Base-by-base conservation (phyloP, 305 asterid species). In the Striga hermonthica region DNA sequence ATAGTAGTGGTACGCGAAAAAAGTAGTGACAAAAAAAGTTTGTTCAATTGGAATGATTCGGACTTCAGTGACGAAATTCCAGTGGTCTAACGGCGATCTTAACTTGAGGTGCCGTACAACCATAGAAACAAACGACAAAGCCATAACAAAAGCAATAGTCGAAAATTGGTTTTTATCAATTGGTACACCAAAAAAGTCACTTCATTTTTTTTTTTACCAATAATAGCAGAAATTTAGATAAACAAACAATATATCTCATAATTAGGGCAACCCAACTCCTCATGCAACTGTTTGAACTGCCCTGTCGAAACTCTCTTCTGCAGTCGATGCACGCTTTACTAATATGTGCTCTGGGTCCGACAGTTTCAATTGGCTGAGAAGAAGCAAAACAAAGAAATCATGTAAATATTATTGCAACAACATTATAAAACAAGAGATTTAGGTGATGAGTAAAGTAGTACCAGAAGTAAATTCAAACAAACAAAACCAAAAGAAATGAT, bases 341-440 rank as follows among this genome's bases (percentile, higher is more conserved):
- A 93, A 96, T 70, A 75, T 47, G 82, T 93, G 97, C 12, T 87
- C 87, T 16, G 97, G 98, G 79, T 87, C 87, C 4, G 97, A 81
- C 72, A 92, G 67, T 71, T 86, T 92, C 88, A 92, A 75, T 80
- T 92, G 98, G 83, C 98, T 92, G 96, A 80, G 83, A 68, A 73
- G 31, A 22, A 22, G 31, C 31, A 22, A 67, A 38, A 47, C 34
- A 58, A 58, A 58, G 3, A 58, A 38, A 36, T 9, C 58, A 55
- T 44, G 48, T 37, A 64, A 53, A 56, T 50, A 31, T 57, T 44
- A 65, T 58, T 61, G 44, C 39, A 9, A 22, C 31, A 38, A 22
- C 31, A 22, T 22, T 22, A 22, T 22, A 22, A 22, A 22, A 2
- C 31, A 22, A 22, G 31, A 22, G 31, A 22, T 22, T 22, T 22